Evolutionary conservation across 495 filamentous ascomycete genomes (phyloP), one percentile per base, ranked within the genome.

Genomic region (Lasiosphaeriaceae sp.): DNA sequence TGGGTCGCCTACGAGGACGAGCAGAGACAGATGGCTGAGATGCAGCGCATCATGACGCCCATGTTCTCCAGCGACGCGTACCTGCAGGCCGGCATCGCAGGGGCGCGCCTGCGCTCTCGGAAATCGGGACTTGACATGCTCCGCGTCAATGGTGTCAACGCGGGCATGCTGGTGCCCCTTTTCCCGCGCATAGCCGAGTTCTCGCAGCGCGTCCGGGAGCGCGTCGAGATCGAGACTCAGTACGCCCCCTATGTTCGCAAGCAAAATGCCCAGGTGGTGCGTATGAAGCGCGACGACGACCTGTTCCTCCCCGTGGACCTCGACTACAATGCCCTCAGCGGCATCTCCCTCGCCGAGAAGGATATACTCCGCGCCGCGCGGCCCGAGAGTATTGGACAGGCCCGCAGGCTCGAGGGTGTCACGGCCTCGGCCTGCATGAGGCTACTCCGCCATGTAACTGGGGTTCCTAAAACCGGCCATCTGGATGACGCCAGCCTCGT

Each of bases 381-480:
- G 41, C 94, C 94, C 5, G 89, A 91, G 65, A 93, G 80, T 49
- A 72, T 98, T 22, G 95, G 90, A 2, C 92, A 96, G 84, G 92
- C 93, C 17, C 74, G 90, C 49, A 74, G 95, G 11, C 83, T 96
- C 50, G 94, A 98, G 70, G 93, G 94, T 2, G 71, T 86, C 8
- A 89, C 86, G 29, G 83, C 86, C 0, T 73, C 76, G 3, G 86
- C 83, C 0, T 78, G 80, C 26, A 59, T 89, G 52, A 69, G 74
- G 49, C 56, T 90, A 56, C 65, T 89, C n/a, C 69, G 66, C 37
- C 78, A 78, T 64, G 82, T 83, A 2, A 37, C 34, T 14, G 34
- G 34, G 14, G 3, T 14, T 17, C 39, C 14, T 17, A 17, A 4
- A 4, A 17, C 14, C 39, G 14, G 14, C 39, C 7, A 17, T 17